Evolutionary conservation across 2,329 filamentous ascomycete genomes (phyloP).

Genomic region (Fusarium tricinctum): DNA sequence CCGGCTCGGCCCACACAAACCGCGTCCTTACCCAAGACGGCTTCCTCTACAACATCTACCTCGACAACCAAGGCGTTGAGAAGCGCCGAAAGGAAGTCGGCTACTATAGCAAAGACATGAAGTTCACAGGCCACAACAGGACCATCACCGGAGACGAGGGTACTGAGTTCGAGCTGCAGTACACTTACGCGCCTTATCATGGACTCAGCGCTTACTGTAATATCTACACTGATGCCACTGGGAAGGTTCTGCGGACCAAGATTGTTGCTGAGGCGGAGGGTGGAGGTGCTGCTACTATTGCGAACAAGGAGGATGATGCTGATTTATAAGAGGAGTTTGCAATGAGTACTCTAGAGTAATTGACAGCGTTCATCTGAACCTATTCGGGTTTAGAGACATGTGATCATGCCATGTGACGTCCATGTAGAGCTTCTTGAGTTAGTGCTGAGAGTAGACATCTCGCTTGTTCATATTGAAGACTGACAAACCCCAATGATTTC

Average conservation of each 20-base stretch:
- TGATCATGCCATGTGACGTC: background rate
- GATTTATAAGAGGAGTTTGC: background rate
- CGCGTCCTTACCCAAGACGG: constrained; percentile 32
- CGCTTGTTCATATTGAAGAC: too few species aligned
- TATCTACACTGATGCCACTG: constrained; percentile 24
- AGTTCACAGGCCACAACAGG: constrained; percentile 30
- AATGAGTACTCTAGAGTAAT: background rate
- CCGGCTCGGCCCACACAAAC: constrained; percentile 30
- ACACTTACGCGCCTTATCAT: constrained; percentile 26
- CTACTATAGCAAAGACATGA: constrained; percentile 34
- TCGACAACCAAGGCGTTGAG: constrained; percentile 26
- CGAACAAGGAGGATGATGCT: constrained; percentile 20
- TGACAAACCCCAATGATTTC: too few species aligned
- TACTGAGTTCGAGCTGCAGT: constrained; percentile 25
- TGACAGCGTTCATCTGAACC: background rate
- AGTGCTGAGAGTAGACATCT: background rate
- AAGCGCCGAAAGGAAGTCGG: constrained; percentile 31
- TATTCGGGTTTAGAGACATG: too few species aligned
- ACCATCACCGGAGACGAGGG: constrained; percentile 12
- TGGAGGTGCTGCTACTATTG: constrained; percentile 31
- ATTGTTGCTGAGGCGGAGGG: constrained; percentile 35
- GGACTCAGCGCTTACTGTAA: constrained; percentile 32
- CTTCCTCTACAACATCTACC: constrained; percentile 28
- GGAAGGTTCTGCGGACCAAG: constrained; percentile 30
- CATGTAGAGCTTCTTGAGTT: background rate